These are phyloP conservation scores for Nakazawaea populi DNA, from an alignment of 805 yeast genomes.

Conservation along the genomic window DNA sequence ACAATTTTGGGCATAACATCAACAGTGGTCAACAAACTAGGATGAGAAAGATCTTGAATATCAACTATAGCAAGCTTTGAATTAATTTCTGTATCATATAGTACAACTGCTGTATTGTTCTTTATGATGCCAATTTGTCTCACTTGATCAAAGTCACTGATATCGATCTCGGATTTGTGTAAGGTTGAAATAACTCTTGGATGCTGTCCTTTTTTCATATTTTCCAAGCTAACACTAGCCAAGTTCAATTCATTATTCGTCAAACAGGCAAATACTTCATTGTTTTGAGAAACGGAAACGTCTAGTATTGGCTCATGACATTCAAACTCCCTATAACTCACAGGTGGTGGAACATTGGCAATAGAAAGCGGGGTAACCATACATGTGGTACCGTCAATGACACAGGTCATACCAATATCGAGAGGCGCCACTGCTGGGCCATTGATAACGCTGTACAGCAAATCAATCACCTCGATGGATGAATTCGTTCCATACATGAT, in stretches of 20 bases:
- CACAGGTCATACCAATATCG: slow-evolving; percentile 76
- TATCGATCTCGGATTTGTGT: slow-evolving; percentile 24
- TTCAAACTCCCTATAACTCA: slow-evolving; percentile 62
- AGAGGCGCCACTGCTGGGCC: slow-evolving; percentile 68
- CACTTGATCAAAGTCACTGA: slow-evolving; percentile 34
- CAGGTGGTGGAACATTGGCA: slow-evolving; percentile 95
- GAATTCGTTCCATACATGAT: slow-evolving; percentile 55
- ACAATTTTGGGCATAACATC: slow-evolving; percentile 48
- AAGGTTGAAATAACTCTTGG: slow-evolving; percentile 36
- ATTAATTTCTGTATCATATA: slow-evolving; percentile 45
- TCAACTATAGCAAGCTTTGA: slow-evolving; percentile 50
- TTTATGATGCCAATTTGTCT: slow-evolving; percentile 61
- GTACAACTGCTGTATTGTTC: slow-evolving; percentile 40
- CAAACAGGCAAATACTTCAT: slow-evolving; percentile 52
- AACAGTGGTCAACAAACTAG: slow-evolving; percentile 32
- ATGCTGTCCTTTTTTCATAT: slow-evolving; percentile 40
- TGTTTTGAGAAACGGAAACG: slow-evolving; percentile 57
- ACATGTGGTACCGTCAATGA: slow-evolving; percentile 68
- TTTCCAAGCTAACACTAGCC: slow-evolving; percentile 38
- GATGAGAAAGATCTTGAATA: slow-evolving; percentile 34
- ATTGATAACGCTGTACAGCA: slow-evolving; percentile 52
- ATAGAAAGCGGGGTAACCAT: slow-evolving; percentile 75
- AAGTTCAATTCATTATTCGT: slow-evolving; percentile 40
- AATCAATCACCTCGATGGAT: slow-evolving; percentile 57
- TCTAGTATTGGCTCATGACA: slow-evolving; percentile 52